Base-by-base conservation (phyloP, 2,329 filamentous ascomycete species). In the Emergomyces orientalis region DNA sequence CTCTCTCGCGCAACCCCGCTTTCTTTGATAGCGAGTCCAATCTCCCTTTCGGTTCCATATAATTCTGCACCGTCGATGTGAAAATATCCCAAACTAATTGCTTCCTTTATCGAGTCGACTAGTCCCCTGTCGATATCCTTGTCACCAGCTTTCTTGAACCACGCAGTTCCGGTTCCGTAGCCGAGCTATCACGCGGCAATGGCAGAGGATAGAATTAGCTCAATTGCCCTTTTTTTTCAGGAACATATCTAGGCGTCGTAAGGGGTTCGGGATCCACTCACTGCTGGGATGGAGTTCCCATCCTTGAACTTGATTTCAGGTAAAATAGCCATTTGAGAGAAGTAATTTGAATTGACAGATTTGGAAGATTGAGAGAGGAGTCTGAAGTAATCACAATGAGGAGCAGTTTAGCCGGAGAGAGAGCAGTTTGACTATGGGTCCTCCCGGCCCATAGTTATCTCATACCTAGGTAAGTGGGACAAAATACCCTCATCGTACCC, bases 61-160 rank as follows among this genome's bases (percentile, higher is more conserved):
- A 81, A 73, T 71, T 87, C 84, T 7, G 86, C 85, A 30, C 84
- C 82, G 71, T 88, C 86, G 11, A 88, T 76, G 68, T 88, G 86
- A 25, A 77, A 75, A 69, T 85, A 88, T 17, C 84, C 85, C 2
- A 86, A 69, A 56, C 78, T 77, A 63, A 86, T 82, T 3, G 85
- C 84, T 6, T 72, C 78, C 71, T 86, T 86, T 54, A 82, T 77
- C 0, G 77, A 74, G 60, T 86, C 82, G 17, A 86, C 78, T 59
- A 81, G 76, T 8, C 76, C 75, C 54, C 81, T 79, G 67, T 88
- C 83, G 61, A 84, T 75, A 56, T 77, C 65, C 13, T 69, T 76
- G 55, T 75, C 77, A 9, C 78, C 77, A 1, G 76, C 75, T 1
- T 66, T 73, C 72, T 88, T 88, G 71, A 78, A 86, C 84, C 84